Base-by-base conservation (phyloP, 345 rosid genomes). In the Citrus inodora region DNA sequence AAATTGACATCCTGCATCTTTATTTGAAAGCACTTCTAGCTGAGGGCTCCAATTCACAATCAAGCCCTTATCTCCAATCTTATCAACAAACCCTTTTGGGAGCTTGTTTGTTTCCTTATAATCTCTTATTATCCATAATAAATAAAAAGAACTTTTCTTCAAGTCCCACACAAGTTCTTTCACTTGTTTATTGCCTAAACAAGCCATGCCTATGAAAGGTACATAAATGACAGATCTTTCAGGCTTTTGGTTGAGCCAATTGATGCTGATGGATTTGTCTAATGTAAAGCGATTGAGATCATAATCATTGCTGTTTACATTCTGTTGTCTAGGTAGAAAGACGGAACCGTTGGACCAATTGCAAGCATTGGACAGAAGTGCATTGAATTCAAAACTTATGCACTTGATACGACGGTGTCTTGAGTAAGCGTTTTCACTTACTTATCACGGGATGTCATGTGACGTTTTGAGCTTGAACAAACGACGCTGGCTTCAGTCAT, bases 281-380 rank as follows among this genome's bases (percentile, higher is more conserved):
- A 60, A 35, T 55, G 77, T 64, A 53, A 85, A 86, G 71, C 87
- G 87, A 74, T 84, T 85, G 25, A 93, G 77, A 37, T 82, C 88
- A 37, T 90, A 90, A 59, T 87, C 87, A 2, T 33, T 77, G 77
- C 86, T 90, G 17, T 70, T 68, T 69, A 82, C 4, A 87, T 56
- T 16, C 86, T 77, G 37, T 88, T 77, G 86, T 92, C 94, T 40
- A 92, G 63, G 82, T 85, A 90, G 40, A 80, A 59, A 4, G 98
- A 93, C 30, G 90, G 93, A 76, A 93, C 71, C 24, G 91, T 92
- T 11, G 93, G 94, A 3, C 96, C 93, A 5, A 89, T 82, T n/a
- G 91, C 80, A 48, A 87, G 55, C 53, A 82, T n/a, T 0, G 83
- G 85, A 58, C 83, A 82, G 30, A 78, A 72, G 9, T 38, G 42